Evolutionary conservation across 257 asterid species (phyloP).

Genomic region (Nemophila menziesii): DNA sequence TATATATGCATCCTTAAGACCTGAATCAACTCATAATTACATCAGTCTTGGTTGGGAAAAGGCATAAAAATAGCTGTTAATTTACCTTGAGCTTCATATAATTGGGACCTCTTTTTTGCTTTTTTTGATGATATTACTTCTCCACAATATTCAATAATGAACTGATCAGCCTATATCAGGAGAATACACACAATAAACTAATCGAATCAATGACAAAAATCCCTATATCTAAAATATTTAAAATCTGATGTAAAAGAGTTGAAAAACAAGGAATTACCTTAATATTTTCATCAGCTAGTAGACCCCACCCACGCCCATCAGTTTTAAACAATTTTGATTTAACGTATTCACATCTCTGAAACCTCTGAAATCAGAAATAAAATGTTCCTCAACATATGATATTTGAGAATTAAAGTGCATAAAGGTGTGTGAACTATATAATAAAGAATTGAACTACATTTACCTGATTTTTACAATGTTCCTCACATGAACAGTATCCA

Average conservation of each 20-base stretch:
- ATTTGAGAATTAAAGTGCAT: not conserved
- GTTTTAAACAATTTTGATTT: constrained; percentile 65
- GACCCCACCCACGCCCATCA: constrained; percentile 97
- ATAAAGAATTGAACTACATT: too few species aligned
- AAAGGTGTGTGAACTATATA: not conserved
- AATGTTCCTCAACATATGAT: constrained; percentile 8
- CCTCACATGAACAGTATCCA: constrained; percentile 66
- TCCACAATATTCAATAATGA: constrained; percentile 83
- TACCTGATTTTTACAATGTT: constrained; percentile 78
- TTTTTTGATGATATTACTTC: constrained; percentile 74
- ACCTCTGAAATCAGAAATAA: constrained; percentile 40
- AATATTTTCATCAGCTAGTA: constrained; percentile 55
- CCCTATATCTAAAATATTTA: not conserved
- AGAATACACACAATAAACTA: not conserved
- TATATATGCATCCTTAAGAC: constrained; percentile 69
- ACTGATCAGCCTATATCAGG: constrained; percentile 59
- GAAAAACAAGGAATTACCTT: constrained; percentile 36
- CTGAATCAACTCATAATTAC: constrained; percentile 32
- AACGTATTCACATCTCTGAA: constrained; percentile 70
- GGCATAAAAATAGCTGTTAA: constrained; percentile 10
- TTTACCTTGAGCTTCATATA: constrained; percentile 67
- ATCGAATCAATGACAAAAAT: not conserved
- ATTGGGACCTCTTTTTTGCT: constrained; percentile 57
- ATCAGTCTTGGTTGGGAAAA: constrained; percentile 10
- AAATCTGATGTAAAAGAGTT: not conserved